Conservation (phyloP, 2,329 filamentous ascomycete genomes). For the Myriosclerotinia scirpicola region DNA sequence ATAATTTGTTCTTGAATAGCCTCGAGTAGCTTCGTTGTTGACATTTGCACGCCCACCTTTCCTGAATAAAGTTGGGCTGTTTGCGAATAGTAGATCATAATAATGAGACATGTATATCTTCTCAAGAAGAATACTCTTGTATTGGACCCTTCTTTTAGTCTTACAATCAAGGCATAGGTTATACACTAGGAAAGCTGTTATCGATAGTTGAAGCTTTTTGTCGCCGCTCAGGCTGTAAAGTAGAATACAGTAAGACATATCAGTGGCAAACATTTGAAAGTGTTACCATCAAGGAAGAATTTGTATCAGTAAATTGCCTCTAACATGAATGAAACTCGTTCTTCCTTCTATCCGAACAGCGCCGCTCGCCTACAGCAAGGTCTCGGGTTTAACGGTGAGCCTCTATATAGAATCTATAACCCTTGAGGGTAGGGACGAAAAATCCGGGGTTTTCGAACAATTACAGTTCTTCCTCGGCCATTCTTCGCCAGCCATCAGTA, state of each 20-base stretch:
- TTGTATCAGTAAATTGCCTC: background rate
- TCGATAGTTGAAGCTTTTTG: conserved; percentile 19
- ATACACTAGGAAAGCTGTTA: conserved; percentile 4
- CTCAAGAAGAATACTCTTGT: background rate
- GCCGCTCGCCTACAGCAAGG: conserved; percentile 3
- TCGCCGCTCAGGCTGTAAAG: conserved; percentile 2
- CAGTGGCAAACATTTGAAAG: conserved; percentile 16
- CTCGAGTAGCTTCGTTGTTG: conserved; percentile 15
- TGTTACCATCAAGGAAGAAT: background rate
- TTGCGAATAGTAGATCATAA: conserved; percentile 17
- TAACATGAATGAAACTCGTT: conserved; percentile 4
- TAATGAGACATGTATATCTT: conserved; percentile 17
- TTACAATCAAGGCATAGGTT: background rate
- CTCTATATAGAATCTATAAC: conserved; percentile 17
- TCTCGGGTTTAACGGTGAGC: conserved; percentile 15
- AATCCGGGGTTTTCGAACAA: conserved; percentile 22
- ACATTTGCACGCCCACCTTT: conserved; percentile 6
- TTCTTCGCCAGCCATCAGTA: background rate
- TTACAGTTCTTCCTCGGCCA: conserved; percentile 14
- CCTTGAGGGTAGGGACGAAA: conserved; percentile 18
- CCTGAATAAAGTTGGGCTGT: background rate
- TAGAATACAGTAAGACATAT: conserved; percentile 13
- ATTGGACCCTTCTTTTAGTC: conserved; percentile 8
- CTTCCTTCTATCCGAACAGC: conserved; percentile 8
- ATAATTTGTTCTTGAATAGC: conserved; percentile 13